Percentiles rank a stretch among this genome's conserved stretches.
Evolutionary conservation across 2,329 filamentous ascomycete species (phyloP).

Genomic region (Thermothelomyces thermophilus): DNA sequence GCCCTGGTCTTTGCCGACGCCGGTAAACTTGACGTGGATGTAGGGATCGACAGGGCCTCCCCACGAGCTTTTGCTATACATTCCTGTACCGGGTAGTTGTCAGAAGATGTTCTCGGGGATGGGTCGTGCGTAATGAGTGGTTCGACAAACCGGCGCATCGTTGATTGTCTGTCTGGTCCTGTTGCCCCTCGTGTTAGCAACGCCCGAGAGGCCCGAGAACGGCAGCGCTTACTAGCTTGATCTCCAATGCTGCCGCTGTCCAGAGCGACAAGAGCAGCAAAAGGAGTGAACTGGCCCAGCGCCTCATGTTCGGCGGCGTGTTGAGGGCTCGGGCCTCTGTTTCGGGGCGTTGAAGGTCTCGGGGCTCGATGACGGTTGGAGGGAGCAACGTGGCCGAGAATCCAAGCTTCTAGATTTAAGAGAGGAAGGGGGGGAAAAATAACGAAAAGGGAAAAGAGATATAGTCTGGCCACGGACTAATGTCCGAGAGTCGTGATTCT

Average conservation of each 20-base stretch:
- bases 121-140: background rate
- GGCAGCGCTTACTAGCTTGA: constrained; percentile 44
- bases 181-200: constrained; percentile 7
- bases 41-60: constrained; percentile 82
- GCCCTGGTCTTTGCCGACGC: constrained; percentile 44
- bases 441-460: too few species aligned
- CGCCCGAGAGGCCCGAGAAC: background rate
- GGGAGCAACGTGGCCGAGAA: constrained; percentile 4
- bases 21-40: constrained; percentile 70
- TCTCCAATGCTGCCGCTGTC: constrained; percentile 51
- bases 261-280: constrained; percentile 48
- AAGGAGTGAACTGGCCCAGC: constrained; percentile 43
- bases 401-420: too few species aligned
- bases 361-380: background rate
- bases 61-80: constrained; percentile 90
- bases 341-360: background rate
- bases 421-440: too few species aligned
- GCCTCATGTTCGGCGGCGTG: constrained; percentile 41
- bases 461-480: background rate
- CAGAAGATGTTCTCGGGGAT: background rate
- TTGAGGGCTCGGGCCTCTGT: background rate
- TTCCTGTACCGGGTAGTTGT: constrained; percentile 53
- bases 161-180: constrained; percentile 74
- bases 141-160: constrained; percentile 58
- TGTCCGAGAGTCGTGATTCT: background rate